Percentiles rank a stretch among this genome's conserved stretches.
phyloP scores from a whole-genome alignment of 179 eudicot species.

The Heliamphora pulchella region DNA sequence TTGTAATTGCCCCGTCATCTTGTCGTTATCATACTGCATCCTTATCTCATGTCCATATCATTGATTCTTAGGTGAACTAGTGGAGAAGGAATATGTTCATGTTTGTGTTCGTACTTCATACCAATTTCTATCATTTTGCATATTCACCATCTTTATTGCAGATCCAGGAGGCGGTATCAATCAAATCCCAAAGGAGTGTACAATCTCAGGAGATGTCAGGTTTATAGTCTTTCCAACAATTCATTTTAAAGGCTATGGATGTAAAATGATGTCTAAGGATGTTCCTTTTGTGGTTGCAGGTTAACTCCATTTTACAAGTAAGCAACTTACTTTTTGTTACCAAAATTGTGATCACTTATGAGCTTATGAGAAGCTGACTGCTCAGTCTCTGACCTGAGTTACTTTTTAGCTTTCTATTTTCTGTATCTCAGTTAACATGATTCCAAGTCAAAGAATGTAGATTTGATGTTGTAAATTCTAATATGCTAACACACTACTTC shows the following conservation, averaged over 20 bases:
- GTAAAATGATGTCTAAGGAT: constrained; percentile 14
- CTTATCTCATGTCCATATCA: neutral
- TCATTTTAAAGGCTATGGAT: constrained; percentile 3
- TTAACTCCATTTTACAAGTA: constrained; percentile 96
- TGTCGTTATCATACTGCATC: too few species aligned
- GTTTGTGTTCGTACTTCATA: neutral
- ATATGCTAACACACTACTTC: constrained; percentile 21
- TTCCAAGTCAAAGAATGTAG: neutral
- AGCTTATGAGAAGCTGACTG: neutral
- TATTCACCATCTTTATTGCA: constrained; percentile 24
- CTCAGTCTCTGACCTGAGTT: neutral
- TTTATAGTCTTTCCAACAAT: constrained; percentile 17
- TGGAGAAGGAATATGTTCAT: constrained; percentile 12
- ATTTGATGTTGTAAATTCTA: constrained; percentile 10
- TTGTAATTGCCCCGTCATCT: neutral
- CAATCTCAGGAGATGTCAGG: constrained; percentile 93
- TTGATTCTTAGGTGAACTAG: neutral
- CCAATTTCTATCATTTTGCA: constrained; percentile 7
- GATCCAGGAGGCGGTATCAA: constrained; percentile 96
- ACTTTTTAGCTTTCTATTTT: neutral
- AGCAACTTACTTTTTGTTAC: constrained; percentile 13
- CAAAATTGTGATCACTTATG: neutral
- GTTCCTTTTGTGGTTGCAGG: constrained; percentile 44
- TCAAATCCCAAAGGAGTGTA: constrained; percentile 88
- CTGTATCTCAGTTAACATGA: neutral